Evolutionary conservation across 2,329 filamentous ascomycete species (phyloP).

Genomic region (Pestalotiopsis sp.): DNA sequence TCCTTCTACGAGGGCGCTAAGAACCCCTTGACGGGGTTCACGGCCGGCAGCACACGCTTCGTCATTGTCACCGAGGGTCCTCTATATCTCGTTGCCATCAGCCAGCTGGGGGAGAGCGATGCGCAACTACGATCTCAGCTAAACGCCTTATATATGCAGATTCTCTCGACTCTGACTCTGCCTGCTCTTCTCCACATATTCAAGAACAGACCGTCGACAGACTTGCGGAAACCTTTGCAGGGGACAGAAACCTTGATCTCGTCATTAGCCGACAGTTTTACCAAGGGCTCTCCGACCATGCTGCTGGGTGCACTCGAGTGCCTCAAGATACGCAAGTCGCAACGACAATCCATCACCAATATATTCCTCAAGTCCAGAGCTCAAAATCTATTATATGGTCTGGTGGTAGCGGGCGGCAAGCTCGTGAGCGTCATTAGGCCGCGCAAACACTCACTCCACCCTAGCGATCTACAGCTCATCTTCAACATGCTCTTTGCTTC

Average conservation of each 20-base stretch:
- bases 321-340: slow-evolving; percentile 85
- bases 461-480: slow-evolving; percentile 91
- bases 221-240: slow-evolving; percentile 84
- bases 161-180: slow-evolving; percentile 90
- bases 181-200: slow-evolving; percentile 88
- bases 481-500: slow-evolving; percentile 99
- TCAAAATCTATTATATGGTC: slow-evolving; percentile 83
- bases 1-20: slow-evolving; percentile 88
- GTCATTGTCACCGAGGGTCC: slow-evolving; percentile 84
- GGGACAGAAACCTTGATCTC: slow-evolving; percentile 91
- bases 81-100: slow-evolving; percentile 92
- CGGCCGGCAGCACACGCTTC: slow-evolving; percentile 83
- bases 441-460: slow-evolving; percentile 92
- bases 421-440: slow-evolving; percentile 95
- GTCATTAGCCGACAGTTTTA: slow-evolving; percentile 92
- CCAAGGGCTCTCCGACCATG: slow-evolving; percentile 85
- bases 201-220: slow-evolving; percentile 86
- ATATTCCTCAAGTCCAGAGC: slow-evolving; percentile 78
- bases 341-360: slow-evolving; percentile 84
- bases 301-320: slow-evolving; percentile 91
- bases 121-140: slow-evolving; percentile 84
- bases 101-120: slow-evolving; percentile 89
- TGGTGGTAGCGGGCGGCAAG: slow-evolving; percentile 89
- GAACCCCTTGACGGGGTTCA: slow-evolving; percentile 80
- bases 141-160: slow-evolving; percentile 97